Evolutionary conservation across 768 basidiomycete species (phyloP).

Genomic region (Sarcomyxa edulis): DNA sequence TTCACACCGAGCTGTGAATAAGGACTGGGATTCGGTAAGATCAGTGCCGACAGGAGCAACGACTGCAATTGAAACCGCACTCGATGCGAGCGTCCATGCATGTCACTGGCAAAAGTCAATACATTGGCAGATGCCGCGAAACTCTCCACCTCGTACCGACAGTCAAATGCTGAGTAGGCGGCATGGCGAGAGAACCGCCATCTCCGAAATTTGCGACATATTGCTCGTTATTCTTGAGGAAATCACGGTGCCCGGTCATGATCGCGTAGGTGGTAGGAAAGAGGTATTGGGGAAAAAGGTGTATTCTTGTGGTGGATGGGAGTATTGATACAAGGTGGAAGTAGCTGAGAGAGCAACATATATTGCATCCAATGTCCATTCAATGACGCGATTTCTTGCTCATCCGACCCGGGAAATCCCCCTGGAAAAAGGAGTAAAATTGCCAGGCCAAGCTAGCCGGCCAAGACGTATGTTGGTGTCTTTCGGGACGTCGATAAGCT

Average conservation of each 20-base stretch:
- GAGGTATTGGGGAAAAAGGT: constrained; percentile 18
- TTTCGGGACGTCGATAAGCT: too few relatives aligned
- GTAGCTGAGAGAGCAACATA: too few relatives aligned
- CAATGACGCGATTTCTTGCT: too few relatives aligned
- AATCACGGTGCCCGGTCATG: constrained; percentile 16
- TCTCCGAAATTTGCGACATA: constrained; percentile 37
- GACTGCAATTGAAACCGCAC: constrained; percentile 18
- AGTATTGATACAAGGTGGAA: too few relatives aligned
- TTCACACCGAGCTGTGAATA: constrained; percentile 38
- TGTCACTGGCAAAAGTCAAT: constrained; percentile 29
- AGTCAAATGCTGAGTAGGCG: constrained; percentile 35
- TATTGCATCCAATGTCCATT: too few relatives aligned
- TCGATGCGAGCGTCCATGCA: constrained; percentile 55
- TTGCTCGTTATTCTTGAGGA: constrained; percentile 28
- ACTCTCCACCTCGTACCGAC: constrained; percentile 21
- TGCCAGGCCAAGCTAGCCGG: too few relatives aligned
- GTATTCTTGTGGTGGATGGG: too few relatives aligned
- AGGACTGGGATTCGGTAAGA: constrained; percentile 20
- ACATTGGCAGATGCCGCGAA: background rate
- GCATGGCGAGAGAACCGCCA: constrained; percentile 32
- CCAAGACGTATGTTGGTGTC: too few relatives aligned
- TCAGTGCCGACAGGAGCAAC: background rate
- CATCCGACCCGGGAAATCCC: too few relatives aligned
- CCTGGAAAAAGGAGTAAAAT: too few relatives aligned
- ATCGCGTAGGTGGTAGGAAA: too few relatives aligned